Evolutionary conservation across 768 basidiomycete genomes (phyloP).

Genomic region (Galerina sulciceps): DNA sequence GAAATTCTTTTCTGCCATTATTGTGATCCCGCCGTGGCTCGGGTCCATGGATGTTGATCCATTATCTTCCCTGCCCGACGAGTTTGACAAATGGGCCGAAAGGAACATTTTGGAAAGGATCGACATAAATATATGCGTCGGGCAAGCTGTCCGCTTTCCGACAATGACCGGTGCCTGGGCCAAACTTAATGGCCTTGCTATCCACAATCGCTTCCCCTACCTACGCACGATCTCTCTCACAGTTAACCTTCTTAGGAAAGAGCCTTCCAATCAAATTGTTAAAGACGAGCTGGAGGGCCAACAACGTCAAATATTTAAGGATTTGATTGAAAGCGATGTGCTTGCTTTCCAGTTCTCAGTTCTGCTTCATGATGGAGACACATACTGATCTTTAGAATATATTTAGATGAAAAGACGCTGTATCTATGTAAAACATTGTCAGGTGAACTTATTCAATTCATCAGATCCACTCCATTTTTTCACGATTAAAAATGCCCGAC

Average conservation of each 20-base stretch:
- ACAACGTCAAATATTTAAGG: neutral
- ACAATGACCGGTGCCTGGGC: neutral
- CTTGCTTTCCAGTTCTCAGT: neutral
- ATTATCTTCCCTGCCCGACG: neutral
- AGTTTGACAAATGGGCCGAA: constrained; percentile 9
- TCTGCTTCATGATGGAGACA: neutral
- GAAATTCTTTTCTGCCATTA: constrained; percentile 1
- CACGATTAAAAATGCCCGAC: too few relatives aligned
- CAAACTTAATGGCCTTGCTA: neutral
- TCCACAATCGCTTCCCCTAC: neutral
- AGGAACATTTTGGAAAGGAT: constrained; percentile 5
- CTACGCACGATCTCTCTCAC: neutral
- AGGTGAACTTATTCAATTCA: too few relatives aligned
- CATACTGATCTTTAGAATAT: neutral
- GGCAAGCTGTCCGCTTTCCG: constrained; percentile 1
- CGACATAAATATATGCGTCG: neutral
- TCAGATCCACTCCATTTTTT: too few relatives aligned
- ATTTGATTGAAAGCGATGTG: neutral
- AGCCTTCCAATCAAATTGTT: neutral
- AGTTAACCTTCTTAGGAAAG: neutral
- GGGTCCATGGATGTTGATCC: constrained; percentile 2
- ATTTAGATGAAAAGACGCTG: too few relatives aligned
- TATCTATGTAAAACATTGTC: too few relatives aligned
- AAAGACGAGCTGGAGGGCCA: neutral
- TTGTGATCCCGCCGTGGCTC: constrained; percentile 9